Base-by-base conservation (phyloP, 2,329 filamentous ascomycete species). In the Aspergillus viridinutans region DNA sequence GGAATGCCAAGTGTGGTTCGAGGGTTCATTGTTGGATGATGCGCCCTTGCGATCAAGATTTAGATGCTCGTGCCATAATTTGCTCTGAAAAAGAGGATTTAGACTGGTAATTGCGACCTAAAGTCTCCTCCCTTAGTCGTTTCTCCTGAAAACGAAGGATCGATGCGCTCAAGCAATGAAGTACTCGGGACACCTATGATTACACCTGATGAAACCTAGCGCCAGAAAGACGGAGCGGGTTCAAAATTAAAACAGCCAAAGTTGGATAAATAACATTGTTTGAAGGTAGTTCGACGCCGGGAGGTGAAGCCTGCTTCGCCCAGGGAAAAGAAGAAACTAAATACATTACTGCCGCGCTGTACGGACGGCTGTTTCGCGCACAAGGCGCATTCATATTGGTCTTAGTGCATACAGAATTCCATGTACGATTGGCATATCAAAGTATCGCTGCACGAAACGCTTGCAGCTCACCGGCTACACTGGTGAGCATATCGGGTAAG, bases 401-500 rank as follows among this genome's bases (percentile, higher is more conserved):
- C 43, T 14, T 5, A 26, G 0, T 47, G 17, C 43, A 12, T 26
- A 12, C 43, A 47, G 14, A 25, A 21, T 10, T 8, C 20, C 21
- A 23, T 23, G 2, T 14, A 45, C 8, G 42, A 10, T 14, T 45
- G 21, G 6, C 43, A 21, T 23, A 20, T 47, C 43, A 47, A 26
- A 47, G 43, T 7, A 47, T 47, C 21, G 10, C 43, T 26, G 43
- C 26, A 10, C 43, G 43, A 47, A 25, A 47, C 43, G 43, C 21
- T 14, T 47, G 43, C 23, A 47, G 23, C 21, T 47, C 43, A 14
- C 20, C 43, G 6, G 58, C 47, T 52, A 61, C 56, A 12, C 52
- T 52, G 48, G 53, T 53, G 29, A 61, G 52, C 28, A 61, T 52
- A 26, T 57, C 57, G 5, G 57, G 55, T 10, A 59, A 61, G 2